Base-by-base conservation (phyloP, 352 stramenopile species). In the Blastocystis sp. region DNA sequence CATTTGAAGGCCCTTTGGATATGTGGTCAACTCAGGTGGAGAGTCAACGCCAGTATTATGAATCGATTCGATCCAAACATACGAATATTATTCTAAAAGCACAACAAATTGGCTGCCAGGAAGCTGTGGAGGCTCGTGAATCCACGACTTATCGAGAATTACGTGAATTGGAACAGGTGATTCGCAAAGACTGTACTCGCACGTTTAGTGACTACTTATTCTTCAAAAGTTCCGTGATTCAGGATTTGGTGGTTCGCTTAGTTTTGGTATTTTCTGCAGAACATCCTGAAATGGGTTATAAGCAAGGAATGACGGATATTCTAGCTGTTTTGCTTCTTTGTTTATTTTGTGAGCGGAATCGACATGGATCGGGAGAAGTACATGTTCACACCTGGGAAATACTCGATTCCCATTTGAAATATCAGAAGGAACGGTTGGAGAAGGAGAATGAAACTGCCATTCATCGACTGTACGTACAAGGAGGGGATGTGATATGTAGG, bases 241-340 rank as follows among this genome's bases (percentile, higher is more conserved):
- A 82, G 44, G 76, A 90, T 19, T 58, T 87, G n/a, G 81, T 90
- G 35, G 66, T 90, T 4, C 76, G 89, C 0, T 27, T 90, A 22
- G 64, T 90, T 17, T 64, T 89, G 15, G 89, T 90, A 0, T 90
- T 75, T 57, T 42, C 78, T 17, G 30, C 80, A 7, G 57, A 69
- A n/a, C 62, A 90, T 51, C 62, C 89, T 15, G 37, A 70, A 37
- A 48, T 90, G 15, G 89, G 89, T 17, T 90, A 90, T 54, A 77
- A 87, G 4, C 89, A 90, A 33, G 89, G 89, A 24, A 89, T 90
- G 68, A 90, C 75, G 30, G 89, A 90, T 57, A 40, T 90, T 27
- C 22, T 89, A 17, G 89, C 77, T 1, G 35, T 90, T 22, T 30
- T 90, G 22, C 51, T 90, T 19, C 60, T 90, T 27, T 66, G 54